These are phyloP conservation scores for Trichoderma guizhouense DNA, from an alignment of 2,329 filamentous ascomycete genomes.

Conservation along the genomic window DNA sequence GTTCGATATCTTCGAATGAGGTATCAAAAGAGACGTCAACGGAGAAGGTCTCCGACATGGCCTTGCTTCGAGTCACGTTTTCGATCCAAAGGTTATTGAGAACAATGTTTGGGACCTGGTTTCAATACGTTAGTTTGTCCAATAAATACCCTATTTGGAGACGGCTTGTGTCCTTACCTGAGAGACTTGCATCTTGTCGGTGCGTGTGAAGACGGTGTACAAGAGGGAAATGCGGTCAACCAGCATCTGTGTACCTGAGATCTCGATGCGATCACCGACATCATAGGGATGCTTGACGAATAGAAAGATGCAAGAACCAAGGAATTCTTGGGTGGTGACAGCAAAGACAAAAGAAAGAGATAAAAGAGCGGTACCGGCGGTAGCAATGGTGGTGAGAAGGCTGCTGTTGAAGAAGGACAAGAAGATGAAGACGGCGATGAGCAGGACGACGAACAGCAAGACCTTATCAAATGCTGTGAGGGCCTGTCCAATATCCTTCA, in stretches of 20 bases:
- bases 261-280: constrained; percentile 89
- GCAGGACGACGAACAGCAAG: constrained; percentile 73
- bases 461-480: constrained; percentile 87
- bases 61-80: constrained; percentile 85
- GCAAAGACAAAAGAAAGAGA: constrained; percentile 97
- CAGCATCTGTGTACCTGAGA: constrained; percentile 64
- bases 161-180: constrained; percentile 38
- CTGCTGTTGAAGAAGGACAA: constrained; percentile 84
- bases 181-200: constrained; percentile 74
- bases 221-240: constrained; percentile 94
- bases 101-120: constrained; percentile 80
- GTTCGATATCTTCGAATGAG: constrained; percentile 81
- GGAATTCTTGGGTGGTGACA: constrained; percentile 85
- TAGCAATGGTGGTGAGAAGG: constrained; percentile 81
- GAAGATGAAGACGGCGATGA: constrained; percentile 82
- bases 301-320: constrained; percentile 97
- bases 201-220: constrained; percentile 85
- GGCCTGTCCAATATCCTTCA: constrained; percentile 96
- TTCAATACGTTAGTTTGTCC: background rate
- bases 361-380: constrained; percentile 85
- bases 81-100: constrained; percentile 94
- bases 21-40: constrained; percentile 84
- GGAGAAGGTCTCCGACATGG: constrained; percentile 82
- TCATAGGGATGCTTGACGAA: constrained; percentile 99
- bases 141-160: background rate